Evolutionary conservation across 2,329 filamentous ascomycete species (phyloP).

Genomic region (Aspergillus glaucus): DNA sequence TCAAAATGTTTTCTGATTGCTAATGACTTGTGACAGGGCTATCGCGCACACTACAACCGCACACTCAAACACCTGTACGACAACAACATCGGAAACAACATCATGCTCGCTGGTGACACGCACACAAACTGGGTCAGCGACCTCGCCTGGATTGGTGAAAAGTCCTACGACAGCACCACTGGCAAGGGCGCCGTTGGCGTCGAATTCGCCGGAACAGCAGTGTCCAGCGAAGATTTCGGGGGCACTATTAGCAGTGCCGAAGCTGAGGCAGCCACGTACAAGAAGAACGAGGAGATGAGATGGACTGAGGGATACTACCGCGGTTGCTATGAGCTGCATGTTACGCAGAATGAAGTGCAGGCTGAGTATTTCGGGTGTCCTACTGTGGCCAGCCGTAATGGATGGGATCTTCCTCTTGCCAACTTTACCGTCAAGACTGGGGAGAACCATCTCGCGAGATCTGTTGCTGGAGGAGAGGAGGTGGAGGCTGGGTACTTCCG

Average conservation of each 20-base stretch:
- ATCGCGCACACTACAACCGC: conserved; percentile 63
- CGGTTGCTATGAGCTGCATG: conserved; percentile 62
- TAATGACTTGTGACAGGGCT: conserved; percentile 59
- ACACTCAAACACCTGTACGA: conserved; percentile 61
- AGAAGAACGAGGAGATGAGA: conserved; percentile 58
- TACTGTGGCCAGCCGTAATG: conserved; percentile 41
- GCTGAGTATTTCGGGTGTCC: conserved; percentile 56
- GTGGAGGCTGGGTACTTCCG: conserved; percentile 39
- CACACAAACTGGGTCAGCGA: conserved; percentile 62
- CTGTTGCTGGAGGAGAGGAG: conserved; percentile 39
- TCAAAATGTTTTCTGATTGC: conserved; percentile 43
- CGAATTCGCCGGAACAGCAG: conserved; percentile 62
- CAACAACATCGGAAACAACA: conserved; percentile 65
- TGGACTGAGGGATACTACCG: conserved; percentile 71
- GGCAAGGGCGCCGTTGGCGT: conserved; percentile 55
- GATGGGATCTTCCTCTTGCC: conserved; percentile 59
- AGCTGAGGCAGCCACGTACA: conserved; percentile 44
- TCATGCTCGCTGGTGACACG: conserved; percentile 65
- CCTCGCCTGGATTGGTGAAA: conserved; percentile 51
- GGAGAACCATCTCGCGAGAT: conserved; percentile 52
- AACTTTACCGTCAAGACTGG: conserved; percentile 63
- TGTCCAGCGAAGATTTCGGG: conserved; percentile 56
- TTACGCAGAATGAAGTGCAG: conserved; percentile 52
- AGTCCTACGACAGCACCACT: conserved; percentile 47
- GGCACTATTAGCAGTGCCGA: conserved; percentile 50